A percentile compares a stretch with the other conserved stretches of the same genome.
Conservation (phyloP, 2,329 filamentous ascomycete species). For the Colletotrichum brevisporum region DNA sequence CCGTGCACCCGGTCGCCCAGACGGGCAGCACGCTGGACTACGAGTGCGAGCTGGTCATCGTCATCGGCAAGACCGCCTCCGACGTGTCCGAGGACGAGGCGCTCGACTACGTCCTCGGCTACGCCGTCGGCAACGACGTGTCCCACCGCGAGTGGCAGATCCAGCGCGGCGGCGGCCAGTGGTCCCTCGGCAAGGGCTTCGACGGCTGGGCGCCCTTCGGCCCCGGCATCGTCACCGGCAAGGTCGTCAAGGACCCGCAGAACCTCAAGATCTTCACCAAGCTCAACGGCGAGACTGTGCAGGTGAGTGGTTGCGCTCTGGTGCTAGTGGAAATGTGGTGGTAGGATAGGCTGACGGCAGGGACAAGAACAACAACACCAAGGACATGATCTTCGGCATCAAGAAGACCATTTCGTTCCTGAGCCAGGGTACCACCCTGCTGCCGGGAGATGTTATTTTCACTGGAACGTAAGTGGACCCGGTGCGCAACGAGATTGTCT, state of each 20-base stretch:
- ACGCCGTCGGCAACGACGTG: conserved; percentile 84
- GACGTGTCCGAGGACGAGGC: conserved; percentile 77
- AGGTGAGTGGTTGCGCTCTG: conserved; percentile 52
- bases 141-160: conserved; percentile 85
- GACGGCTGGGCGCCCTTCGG: conserved; percentile 83
- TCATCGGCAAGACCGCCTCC: conserved; percentile 77
- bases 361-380: conserved; percentile 64
- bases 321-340: background rate
- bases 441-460: conserved; percentile 76
- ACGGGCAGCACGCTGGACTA: conserved; percentile 79
- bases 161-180: conserved; percentile 77
- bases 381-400: conserved; percentile 75
- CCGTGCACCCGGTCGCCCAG: conserved; percentile 76
- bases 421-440: conserved; percentile 72
- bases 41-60: conserved; percentile 82
- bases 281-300: conserved; percentile 71
- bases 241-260: conserved; percentile 70
- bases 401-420: conserved; percentile 71
- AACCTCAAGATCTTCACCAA: conserved; percentile 69
- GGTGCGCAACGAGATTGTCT: background rate
- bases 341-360: conserved; percentile 7
- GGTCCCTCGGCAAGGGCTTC: conserved; percentile 80
- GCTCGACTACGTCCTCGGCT: conserved; percentile 81
- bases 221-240: conserved; percentile 75
- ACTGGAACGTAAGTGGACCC: conserved; percentile 69